These are phyloP conservation scores for Phlyctochytrium arcticum DNA, from an alignment of 192 early-diverging fungal species.

Conservation along the genomic window DNA sequence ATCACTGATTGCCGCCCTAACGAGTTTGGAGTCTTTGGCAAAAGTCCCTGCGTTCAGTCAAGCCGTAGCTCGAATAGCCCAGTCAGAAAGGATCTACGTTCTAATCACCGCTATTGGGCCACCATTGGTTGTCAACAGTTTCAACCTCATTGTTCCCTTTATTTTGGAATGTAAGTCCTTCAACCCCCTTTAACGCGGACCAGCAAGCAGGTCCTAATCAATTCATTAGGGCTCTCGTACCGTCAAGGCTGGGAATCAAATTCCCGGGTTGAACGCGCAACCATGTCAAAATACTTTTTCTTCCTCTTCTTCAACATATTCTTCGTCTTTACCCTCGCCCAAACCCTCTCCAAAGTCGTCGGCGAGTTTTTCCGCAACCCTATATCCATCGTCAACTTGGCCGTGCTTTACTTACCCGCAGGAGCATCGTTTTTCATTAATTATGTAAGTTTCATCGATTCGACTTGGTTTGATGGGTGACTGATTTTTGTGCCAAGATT, in stretches of 20 bases:
- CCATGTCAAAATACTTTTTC: constrained; percentile 43
- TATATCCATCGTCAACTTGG: constrained; percentile 22
- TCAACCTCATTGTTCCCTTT: constrained; percentile 35
- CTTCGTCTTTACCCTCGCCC: constrained; percentile 43
- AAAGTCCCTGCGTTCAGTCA: constrained; percentile 16
- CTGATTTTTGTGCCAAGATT: constrained; percentile 9
- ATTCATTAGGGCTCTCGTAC: constrained; percentile 20
- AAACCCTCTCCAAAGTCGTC: constrained; percentile 14
- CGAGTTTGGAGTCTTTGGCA: constrained; percentile 30
- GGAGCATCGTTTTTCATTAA: constrained; percentile 50
- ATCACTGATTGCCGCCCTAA: constrained; percentile 24
- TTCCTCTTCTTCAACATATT: constrained; percentile 54
- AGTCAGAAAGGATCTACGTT: constrained; percentile 12
- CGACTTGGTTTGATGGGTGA: background rate
- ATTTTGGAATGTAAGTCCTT: constrained; percentile 41
- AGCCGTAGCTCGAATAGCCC: constrained; percentile 17
- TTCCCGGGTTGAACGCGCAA: constrained; percentile 32
- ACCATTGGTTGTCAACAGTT: constrained; percentile 31
- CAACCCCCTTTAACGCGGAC: background rate
- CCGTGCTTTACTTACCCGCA: constrained; percentile 31
- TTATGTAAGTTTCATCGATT: constrained; percentile 18
- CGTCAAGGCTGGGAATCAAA: constrained; percentile 32
- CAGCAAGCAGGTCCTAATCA: background rate
- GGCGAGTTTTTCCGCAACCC: constrained; percentile 34
- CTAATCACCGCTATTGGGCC: constrained; percentile 33